phyloP scores from a whole-genome alignment of 768 basidiomycete species.

The Termitomyces sp. region DNA sequence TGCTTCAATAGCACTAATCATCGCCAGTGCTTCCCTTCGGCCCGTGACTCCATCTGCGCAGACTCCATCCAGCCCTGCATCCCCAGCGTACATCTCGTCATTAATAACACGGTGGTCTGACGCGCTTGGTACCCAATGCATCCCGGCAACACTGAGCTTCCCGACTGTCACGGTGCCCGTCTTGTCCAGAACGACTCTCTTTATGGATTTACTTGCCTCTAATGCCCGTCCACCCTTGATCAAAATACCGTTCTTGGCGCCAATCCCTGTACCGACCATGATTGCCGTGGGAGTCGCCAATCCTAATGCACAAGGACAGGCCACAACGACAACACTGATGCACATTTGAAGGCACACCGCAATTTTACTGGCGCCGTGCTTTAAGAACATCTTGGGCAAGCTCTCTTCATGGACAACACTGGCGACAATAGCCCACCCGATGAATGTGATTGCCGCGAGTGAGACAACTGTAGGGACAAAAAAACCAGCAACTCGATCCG shows the following conservation, averaged over 20 bases:
- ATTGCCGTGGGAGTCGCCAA: slow-evolving; percentile 96
- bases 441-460: slow-evolving; percentile 77
- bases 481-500: slow-evolving; percentile 89
- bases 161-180: slow-evolving; percentile 96
- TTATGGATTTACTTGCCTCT: slow-evolving; percentile 83
- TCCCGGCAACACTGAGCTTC: slow-evolving; percentile 76
- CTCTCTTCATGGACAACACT: slow-evolving; percentile 45
- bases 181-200: slow-evolving; percentile 88
- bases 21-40: slow-evolving; percentile 61
- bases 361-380: slow-evolving; percentile 77
- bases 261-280: slow-evolving; percentile 98
- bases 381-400: slow-evolving; percentile 82
- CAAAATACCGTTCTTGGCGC: slow-evolving; percentile 93
- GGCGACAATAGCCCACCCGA: slow-evolving; percentile 77
- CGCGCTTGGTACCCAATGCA: slow-evolving; percentile 62
- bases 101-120: slow-evolving; percentile 16
- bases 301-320: slow-evolving; percentile 96
- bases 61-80: slow-evolving; percentile 35
- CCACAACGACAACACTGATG: slow-evolving; percentile 96
- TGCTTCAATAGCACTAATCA: slow-evolving; percentile 84
- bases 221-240: slow-evolving; percentile 97
- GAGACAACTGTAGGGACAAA: slow-evolving; percentile 92
- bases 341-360: slow-evolving; percentile 95
- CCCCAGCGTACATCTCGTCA: slow-evolving; percentile 39
- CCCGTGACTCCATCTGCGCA: slow-evolving; percentile 62